Percentiles rank a stretch among this genome's conserved stretches.
These are phyloP conservation scores for Saitozyma podzolica DNA, from an alignment of 768 basidiomycete genomes.

Conservation along the genomic window DNA sequence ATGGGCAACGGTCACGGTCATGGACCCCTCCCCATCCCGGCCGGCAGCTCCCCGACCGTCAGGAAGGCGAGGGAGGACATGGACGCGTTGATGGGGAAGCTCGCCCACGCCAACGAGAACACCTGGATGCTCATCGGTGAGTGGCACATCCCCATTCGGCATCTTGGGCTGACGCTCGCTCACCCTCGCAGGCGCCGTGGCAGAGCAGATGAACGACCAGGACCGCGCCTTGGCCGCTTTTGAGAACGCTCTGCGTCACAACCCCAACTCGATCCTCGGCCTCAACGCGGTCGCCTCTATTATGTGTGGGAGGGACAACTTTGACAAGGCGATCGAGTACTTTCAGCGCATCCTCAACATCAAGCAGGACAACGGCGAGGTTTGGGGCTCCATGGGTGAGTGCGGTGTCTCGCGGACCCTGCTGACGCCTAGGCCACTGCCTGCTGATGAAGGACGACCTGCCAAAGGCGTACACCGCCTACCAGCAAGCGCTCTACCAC, in stretches of 20 bases:
- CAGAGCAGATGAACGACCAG: constrained; percentile 88
- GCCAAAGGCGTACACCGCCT: constrained; percentile 96
- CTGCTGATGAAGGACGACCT: constrained; percentile 99
- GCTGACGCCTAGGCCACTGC: constrained; percentile 70
- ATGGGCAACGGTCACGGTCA: constrained; percentile 32
- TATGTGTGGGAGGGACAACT: constrained; percentile 96
- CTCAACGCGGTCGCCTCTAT: constrained; percentile 93
- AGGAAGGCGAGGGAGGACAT: constrained; percentile 39
- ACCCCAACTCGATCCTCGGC: constrained; percentile 83
- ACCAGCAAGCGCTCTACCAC: constrained; percentile 95
- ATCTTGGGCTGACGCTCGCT: neutral
- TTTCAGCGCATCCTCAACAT: constrained; percentile 88
- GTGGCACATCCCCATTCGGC: constrained; percentile 23
- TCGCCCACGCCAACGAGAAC: constrained; percentile 84
- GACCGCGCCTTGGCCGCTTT: constrained; percentile 91
- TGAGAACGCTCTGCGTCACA: constrained; percentile 93
- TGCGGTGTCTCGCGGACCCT: constrained; percentile 1
- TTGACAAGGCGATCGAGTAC: constrained; percentile 94
- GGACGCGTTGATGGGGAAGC: constrained; percentile 56
- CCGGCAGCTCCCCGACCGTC: constrained; percentile 10
- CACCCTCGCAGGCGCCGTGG: constrained; percentile 74
- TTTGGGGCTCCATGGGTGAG: constrained; percentile 90
- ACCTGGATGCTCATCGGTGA: constrained; percentile 92
- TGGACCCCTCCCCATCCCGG: constrained; percentile 3
- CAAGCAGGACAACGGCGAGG: constrained; percentile 95